A percentile compares a stretch with the other conserved stretches of the same genome.
Conservation (phyloP, 768 basidiomycete species). For the Gelatoporia subvermispora region DNA sequence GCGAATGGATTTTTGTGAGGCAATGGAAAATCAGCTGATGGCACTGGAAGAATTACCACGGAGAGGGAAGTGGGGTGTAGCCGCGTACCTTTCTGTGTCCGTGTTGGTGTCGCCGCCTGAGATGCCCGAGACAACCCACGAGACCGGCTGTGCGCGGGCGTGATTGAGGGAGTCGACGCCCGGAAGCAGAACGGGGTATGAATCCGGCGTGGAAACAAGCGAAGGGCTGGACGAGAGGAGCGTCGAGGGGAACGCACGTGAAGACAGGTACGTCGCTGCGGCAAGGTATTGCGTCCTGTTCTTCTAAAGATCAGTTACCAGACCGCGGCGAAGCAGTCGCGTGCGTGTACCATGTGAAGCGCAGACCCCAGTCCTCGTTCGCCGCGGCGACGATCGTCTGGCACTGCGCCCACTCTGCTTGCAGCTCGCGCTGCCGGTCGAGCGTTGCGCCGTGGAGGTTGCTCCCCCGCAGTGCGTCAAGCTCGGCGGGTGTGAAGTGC, state of each 20-base stretch:
- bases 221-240: slow-evolving; percentile 58
- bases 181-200: slow-evolving; percentile 79
- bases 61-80: too few relatives aligned
- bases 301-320: not conserved
- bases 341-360: slow-evolving; percentile 61
- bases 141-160: slow-evolving; percentile 70
- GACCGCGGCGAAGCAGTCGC: too few relatives aligned
- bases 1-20: too few relatives aligned
- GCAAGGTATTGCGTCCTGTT: slow-evolving; percentile 67
- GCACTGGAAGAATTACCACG: too few relatives aligned
- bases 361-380: slow-evolving; percentile 38
- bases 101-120: not conserved
- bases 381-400: slow-evolving; percentile 31
- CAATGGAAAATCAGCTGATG: too few relatives aligned
- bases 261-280: slow-evolving; percentile 75
- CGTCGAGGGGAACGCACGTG: slow-evolving; percentile 86
- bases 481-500: slow-evolving; percentile 62
- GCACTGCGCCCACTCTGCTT: slow-evolving; percentile 58
- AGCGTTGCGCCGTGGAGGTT: slow-evolving; percentile 76
- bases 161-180: slow-evolving; percentile 88
- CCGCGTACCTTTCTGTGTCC: not conserved
- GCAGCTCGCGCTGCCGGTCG: slow-evolving; percentile 62
- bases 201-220: slow-evolving; percentile 42
- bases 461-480: slow-evolving; percentile 65
- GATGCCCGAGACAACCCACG: slow-evolving; percentile 59